Evolutionary conservation across 805 yeast genomes (phyloP), one percentile per base, ranked within the genome.

Genomic region (Lipomyces lipofer): DNA sequence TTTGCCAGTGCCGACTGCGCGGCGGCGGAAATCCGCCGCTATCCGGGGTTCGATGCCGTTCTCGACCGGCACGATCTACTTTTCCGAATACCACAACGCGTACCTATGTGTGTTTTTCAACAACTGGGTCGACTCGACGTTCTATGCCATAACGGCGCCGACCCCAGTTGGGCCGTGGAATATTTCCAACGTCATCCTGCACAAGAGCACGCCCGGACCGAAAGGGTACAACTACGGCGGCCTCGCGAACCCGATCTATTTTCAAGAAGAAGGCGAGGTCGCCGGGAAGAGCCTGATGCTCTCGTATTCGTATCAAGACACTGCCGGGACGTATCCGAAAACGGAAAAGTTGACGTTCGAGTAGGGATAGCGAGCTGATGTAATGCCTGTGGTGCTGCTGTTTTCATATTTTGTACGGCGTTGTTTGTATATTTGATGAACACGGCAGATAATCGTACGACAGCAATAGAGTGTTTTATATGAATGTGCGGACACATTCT

Each of bases 131-230:
- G 62, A 58, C 25, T 58, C 42, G 22, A 51, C 49, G 6, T 58
- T 51, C 51, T 39, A 47, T 9, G 49, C 38, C 12, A 29, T 48
- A 13, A 43, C 47, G 7, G 40, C 62, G 17, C 54, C 60, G 13
- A 51, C 60, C 4, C 62, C 62, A 13, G 36, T 58, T 2, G 62
- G 62, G 2, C 59, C 59, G 3, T 58, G 62, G 62, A 46, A 30
- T 24, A 35, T 36, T 6, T 36, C 53, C 12, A 39, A 54, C 36
- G 13, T 30, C 7, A 49, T 29, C 2, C 25, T 58, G 2, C 55
- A 54, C 51, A 27, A 33, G 30, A n/a, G 9, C 8, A 43, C 51
- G 3, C 42, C 50, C 3, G 51, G 55, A 6, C 52, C 58, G 6
- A 21, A 43, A 19, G 47, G 55, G 28, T 58, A 56, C 44, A 51